Evolutionary conservation across 2,329 filamentous ascomycete species (phyloP), one percentile per base, ranked within the genome.

Genomic region (Fusarium sp.): DNA sequence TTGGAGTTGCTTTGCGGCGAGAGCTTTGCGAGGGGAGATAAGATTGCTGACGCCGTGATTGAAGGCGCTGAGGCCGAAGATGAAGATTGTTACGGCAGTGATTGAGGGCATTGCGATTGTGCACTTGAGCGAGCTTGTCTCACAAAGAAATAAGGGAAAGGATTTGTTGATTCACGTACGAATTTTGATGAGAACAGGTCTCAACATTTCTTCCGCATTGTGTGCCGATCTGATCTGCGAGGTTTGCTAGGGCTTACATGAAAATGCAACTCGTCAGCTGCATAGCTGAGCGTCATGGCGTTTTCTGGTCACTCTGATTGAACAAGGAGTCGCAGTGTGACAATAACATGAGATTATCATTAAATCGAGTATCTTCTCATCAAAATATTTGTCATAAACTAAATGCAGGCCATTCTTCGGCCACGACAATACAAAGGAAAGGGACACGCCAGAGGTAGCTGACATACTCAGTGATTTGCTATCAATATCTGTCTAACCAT

Each of bases 11-110:
- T 72, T 69, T 14, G 56, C 30, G 6, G 65, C 42, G 38, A 73
- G 70, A 41, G 69, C 70, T 48, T 72, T 72, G 30, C 36, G 51
- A 8, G 59, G 64, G 28, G 65, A 72, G 36, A 73, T 24, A 15
- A 73, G 69, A 22, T 66, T 73, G 44, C 65, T 50, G 39, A 73
- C 53, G 11, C 70, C 66, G 18, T 72, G 57, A 10, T 63, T 69
- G 35, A 70, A 73, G 53, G 70, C 65, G 17, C 69, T 73, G 47
- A 66, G 44, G 35, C 65, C 69, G 8, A 73, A 73, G 35, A 64
- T 48, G 38, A 59, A 73, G 20, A 73, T 66, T 1, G 65, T 70
- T 18, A 70, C 35, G 20, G 69, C 60, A 0, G 66, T 28, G 20
- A 47, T 20, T 9, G 54, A 70, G 20, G 55, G 55, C 66, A 71